These are phyloP conservation scores for Chrysoporthe cubensis DNA, from an alignment of 2,329 filamentous ascomycete genomes.

Conservation along the genomic window DNA sequence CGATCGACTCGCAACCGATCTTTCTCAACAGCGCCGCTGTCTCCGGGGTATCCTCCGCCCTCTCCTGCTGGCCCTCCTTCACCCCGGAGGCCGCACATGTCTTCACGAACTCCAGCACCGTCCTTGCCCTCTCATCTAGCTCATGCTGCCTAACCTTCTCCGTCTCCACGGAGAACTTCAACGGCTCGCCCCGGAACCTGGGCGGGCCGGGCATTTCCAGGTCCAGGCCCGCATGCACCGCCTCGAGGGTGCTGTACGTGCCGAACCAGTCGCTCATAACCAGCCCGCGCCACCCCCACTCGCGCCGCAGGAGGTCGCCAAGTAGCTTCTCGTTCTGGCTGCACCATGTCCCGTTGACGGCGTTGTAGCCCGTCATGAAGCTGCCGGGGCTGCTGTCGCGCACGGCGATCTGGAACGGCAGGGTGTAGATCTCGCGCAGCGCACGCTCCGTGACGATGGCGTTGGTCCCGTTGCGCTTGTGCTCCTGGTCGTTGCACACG, in stretches of 20 bases:
- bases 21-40: slow-evolving; percentile 66
- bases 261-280: slow-evolving; percentile 66
- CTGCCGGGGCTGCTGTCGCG: slow-evolving; percentile 54
- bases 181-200: slow-evolving; percentile 53
- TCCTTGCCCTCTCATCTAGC: slow-evolving; percentile 61
- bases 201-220: slow-evolving; percentile 64
- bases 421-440: slow-evolving; percentile 61
- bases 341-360: slow-evolving; percentile 60
- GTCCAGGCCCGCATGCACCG: slow-evolving; percentile 56
- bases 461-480: slow-evolving; percentile 59
- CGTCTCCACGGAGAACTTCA: slow-evolving; percentile 56
- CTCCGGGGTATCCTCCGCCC: slow-evolving; percentile 60
- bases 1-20: slow-evolving; percentile 70
- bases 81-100: slow-evolving; percentile 57
- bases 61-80: slow-evolving; percentile 58
- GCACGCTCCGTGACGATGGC: slow-evolving; percentile 59
- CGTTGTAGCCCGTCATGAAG: slow-evolving; percentile 65
- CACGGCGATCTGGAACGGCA: slow-evolving; percentile 62
- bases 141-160: slow-evolving; percentile 60
- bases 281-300: slow-evolving; percentile 62
- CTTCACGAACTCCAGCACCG: slow-evolving; percentile 64
- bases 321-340: slow-evolving; percentile 58
- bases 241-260: slow-evolving; percentile 57
- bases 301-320: slow-evolving; percentile 54
- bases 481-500: slow-evolving; percentile 65